phyloP scores from a whole-genome alignment of 139 green algal species.

The Auxenochlorella pyrenoidosa region DNA sequence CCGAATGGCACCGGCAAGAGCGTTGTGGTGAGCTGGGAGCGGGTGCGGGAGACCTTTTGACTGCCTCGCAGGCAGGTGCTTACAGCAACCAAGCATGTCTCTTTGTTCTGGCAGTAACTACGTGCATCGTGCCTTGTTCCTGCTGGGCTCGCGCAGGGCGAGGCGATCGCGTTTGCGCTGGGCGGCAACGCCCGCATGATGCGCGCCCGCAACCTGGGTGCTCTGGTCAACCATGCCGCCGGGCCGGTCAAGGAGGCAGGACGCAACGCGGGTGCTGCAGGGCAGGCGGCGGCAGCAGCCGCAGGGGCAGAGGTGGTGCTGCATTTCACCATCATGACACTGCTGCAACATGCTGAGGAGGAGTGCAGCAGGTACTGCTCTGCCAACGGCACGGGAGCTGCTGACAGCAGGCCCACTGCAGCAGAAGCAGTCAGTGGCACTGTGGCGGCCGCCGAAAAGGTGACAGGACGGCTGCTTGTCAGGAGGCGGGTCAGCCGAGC shows the following conservation, averaged over 20 bases:
- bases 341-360: neutral
- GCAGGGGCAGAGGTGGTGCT: neutral
- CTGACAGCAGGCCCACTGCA: neutral
- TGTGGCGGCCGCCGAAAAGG: neutral
- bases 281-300: neutral
- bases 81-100: too few species aligned
- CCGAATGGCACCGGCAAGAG: slow-evolving; percentile 77
- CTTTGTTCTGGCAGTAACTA: too few species aligned
- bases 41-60: neutral
- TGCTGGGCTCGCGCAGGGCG: slow-evolving; percentile 46
- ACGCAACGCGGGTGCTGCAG: neutral
- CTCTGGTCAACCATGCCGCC: slow-evolving; percentile 58
- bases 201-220: slow-evolving; percentile 48
- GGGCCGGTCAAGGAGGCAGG: neutral
- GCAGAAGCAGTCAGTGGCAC: neutral
- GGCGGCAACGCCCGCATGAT: slow-evolving; percentile 71
- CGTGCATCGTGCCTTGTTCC: too few species aligned
- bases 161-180: slow-evolving; percentile 76
- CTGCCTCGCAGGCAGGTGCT: too few species aligned
- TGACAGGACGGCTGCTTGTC: neutral
- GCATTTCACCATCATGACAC: neutral
- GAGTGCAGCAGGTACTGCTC: neutral
- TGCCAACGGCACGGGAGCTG: neutral
- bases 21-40: slow-evolving; percentile 52
- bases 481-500: neutral